Base-by-base conservation (phyloP, 352 stramenopile genomes). In the Phytophthora citricola region DNA sequence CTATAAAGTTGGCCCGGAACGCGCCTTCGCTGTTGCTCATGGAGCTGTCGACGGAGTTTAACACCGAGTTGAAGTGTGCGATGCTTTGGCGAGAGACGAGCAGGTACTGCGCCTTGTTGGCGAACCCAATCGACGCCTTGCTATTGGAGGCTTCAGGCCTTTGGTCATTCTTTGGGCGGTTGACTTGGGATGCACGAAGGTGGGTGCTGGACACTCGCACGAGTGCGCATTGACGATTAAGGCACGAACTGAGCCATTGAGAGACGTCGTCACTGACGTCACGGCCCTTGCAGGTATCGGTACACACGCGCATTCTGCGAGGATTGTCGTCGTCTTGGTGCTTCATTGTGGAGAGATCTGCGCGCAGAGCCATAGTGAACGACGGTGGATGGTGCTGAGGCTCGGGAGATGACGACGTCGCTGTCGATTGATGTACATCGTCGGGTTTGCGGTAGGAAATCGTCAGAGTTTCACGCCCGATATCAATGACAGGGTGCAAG, bases 1-100 rank as follows among this genome's bases (percentile, higher is more conserved):
- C 73, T 49, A 90, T 83, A 11, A 94, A 46, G 36, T 95, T 92
- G 5, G 85, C 81, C 22, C 84, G 76, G 54, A 97, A 95, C 22
- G 75, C 78, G 63, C 88, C 83, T 55, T 93, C 85, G 40, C 70
- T 54, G 38, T 91, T 71, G 27, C 48, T 44, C 44, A 78, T 68
- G n/a, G 63, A 61, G 11, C 38, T 46, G 17, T 76, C 66, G 0
- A 73, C 71, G 3, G 69, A 63, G 3, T 24, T 29, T 5, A 92
- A 69, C 6, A 79, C 66, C 5, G 58, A 44, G 48, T 93, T 87
- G 53, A 91, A 67, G 32, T 82, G 55, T 4, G 55, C 71, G 45
- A 93, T 74, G 44, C 83, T 90, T 36, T 78, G 76, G 7, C 77
- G 64, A 6, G 81, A 92, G 44, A 92, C 76, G 27, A 91, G 55